Percentiles rank a stretch among this genome's conserved stretches.
Conservation (phyloP, 331 rosid species). For the Malus hybrid region DNA sequence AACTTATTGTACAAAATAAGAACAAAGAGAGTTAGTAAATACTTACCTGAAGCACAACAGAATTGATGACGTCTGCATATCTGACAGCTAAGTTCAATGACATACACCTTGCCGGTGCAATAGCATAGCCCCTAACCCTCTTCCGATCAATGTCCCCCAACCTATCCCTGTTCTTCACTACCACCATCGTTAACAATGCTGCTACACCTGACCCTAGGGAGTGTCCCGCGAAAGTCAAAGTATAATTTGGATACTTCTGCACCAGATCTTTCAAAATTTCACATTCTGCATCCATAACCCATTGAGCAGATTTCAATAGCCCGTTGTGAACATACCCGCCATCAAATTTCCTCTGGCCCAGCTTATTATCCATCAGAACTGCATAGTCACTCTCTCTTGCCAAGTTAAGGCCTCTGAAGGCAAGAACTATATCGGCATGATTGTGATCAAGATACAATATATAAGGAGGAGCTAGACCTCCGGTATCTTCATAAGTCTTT, state of each 20-base stretch:
- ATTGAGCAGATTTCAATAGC: slow-evolving; percentile 69
- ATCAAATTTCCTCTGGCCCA: slow-evolving; percentile 78
- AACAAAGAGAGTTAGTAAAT: neutral
- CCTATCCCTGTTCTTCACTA: slow-evolving; percentile 51
- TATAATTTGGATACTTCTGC: slow-evolving; percentile 53
- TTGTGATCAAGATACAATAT: slow-evolving; percentile 65
- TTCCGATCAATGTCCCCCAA: slow-evolving; percentile 67
- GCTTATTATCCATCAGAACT: slow-evolving; percentile 63
- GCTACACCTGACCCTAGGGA: slow-evolving; percentile 94
- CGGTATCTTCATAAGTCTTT: slow-evolving; percentile 54
- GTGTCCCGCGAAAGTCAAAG: slow-evolving; percentile 77
- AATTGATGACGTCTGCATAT: slow-evolving; percentile 87
- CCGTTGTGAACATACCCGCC: slow-evolving; percentile 97
- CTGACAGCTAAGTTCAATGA: slow-evolving; percentile 84
- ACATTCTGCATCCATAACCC: slow-evolving; percentile 65
- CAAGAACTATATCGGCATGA: slow-evolving; percentile 75
- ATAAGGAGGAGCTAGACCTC: slow-evolving; percentile 72
- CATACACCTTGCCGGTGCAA: slow-evolving; percentile 94
- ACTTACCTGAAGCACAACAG: slow-evolving; percentile 94
- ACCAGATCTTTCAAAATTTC: slow-evolving; percentile 54
- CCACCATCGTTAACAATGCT: slow-evolving; percentile 62
- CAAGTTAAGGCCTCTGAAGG: slow-evolving; percentile 77
- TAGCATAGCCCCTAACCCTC: slow-evolving; percentile 77
- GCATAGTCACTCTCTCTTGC: slow-evolving; percentile 88
- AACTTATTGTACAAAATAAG: neutral